A percentile compares a stretch with the other conserved stretches of the same genome.
phyloP scores from a whole-genome alignment of 2,329 filamentous ascomycete species.

The Penicillium sp. region DNA sequence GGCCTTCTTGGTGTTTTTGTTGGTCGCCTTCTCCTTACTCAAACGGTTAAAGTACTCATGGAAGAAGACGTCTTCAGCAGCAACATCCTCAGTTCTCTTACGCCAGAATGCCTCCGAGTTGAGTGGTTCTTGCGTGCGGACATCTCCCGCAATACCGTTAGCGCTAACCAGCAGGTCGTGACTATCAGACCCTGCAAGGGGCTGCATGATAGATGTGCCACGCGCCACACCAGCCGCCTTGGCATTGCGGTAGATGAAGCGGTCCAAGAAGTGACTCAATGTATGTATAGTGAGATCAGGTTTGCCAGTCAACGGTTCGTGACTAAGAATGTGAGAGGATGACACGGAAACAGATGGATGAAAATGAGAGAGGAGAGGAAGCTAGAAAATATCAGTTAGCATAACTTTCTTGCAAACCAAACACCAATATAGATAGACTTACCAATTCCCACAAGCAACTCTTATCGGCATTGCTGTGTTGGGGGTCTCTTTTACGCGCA shows the following conservation, averaged over 20 bases:
- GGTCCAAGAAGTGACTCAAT: slow-evolving; percentile 91
- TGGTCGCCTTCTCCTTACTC: slow-evolving; percentile 59
- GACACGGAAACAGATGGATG: slow-evolving; percentile 90
- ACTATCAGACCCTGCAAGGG: slow-evolving; percentile 63
- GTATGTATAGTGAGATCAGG: slow-evolving; percentile 88
- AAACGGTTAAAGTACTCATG: slow-evolving; percentile 88
- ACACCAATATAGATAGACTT: slow-evolving; percentile 29
- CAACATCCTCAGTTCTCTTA: slow-evolving; percentile 81
- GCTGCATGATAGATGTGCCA: slow-evolving; percentile 95
- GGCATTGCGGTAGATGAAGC: slow-evolving; percentile 95
- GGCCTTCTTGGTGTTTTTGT: slow-evolving; percentile 52
- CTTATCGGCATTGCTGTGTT: slow-evolving; percentile 86
- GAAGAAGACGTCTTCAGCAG: slow-evolving; percentile 94
- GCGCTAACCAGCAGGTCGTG: slow-evolving; percentile 59
- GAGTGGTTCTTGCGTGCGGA: slow-evolving; percentile 62
- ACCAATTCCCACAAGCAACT: slow-evolving; percentile 92
- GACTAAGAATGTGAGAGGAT: slow-evolving; percentile 66
- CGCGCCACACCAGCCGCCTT: slow-evolving; percentile 64
- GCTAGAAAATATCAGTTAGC: slow-evolving; percentile 28
- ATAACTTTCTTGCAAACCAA: background rate
- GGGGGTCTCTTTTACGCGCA: slow-evolving; percentile 83
- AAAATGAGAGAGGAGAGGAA: slow-evolving; percentile 74
- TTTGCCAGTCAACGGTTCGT: slow-evolving; percentile 72
- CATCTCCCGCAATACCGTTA: slow-evolving; percentile 38
- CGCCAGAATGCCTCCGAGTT: slow-evolving; percentile 91